phyloP scores from a whole-genome alignment of 352 stramenopile species.

The Globisporangium abappressorium region DNA sequence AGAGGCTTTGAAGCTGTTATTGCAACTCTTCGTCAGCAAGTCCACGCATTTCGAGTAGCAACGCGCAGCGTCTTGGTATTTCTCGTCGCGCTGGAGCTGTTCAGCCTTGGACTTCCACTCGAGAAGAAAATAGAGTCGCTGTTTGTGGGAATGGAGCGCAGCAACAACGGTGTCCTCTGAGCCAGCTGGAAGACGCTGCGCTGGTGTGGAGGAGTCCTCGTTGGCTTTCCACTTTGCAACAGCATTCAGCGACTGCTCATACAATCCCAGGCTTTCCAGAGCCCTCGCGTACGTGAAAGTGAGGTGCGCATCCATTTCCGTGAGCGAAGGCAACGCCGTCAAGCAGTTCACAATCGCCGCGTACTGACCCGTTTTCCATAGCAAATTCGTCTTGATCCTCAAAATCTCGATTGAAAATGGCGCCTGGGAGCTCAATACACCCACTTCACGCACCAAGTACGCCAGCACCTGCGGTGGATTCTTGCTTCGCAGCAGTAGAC shows the following conservation, averaged over 20 bases:
- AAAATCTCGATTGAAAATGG: constrained; percentile 25
- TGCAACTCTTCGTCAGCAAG: constrained; percentile 11
- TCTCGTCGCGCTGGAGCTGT: constrained; percentile 11
- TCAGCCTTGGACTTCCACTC: constrained; percentile 22
- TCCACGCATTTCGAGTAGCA: constrained; percentile 25
- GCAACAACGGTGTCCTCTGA: background rate
- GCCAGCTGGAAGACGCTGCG: background rate
- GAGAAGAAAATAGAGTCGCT: constrained; percentile 17
- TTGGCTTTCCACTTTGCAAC: background rate
- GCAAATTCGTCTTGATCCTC: constrained; percentile 14
- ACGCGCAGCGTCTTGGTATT: constrained; percentile 17
- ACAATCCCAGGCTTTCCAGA: constrained; percentile 21
- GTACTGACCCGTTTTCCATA: constrained; percentile 23
- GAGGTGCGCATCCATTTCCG: constrained; percentile 13
- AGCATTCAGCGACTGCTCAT: constrained; percentile 21
- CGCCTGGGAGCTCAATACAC: constrained; percentile 16
- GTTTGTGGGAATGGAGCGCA: constrained; percentile 13
- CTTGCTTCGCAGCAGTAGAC: constrained; percentile 19
- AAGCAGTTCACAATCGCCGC: constrained; percentile 19
- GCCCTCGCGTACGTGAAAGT: constrained; percentile 26
- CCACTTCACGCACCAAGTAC: constrained; percentile 24
- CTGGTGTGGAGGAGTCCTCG: background rate
- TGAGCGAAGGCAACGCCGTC: constrained; percentile 15
- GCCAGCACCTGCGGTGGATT: constrained; percentile 21
- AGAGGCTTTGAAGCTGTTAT: constrained; percentile 17